A percentile compares a stretch with the other conserved stretches of the same genome.
These are phyloP conservation scores for Aspergillus spinulosporus DNA, from an alignment of 2,329 filamentous ascomycete species.

Conservation along the genomic window DNA sequence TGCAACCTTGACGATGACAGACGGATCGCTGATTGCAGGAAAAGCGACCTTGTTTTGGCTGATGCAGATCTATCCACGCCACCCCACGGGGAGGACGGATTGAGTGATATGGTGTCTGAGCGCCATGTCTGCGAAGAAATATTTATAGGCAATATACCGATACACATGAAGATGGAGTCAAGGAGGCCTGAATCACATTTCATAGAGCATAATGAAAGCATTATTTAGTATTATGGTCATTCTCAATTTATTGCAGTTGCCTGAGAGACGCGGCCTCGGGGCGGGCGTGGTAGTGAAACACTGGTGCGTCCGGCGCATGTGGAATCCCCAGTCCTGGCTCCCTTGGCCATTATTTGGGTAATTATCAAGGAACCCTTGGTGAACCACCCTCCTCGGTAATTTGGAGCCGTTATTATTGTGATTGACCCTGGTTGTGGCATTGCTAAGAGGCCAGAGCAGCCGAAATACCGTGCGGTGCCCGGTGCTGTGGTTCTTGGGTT, in stretches of 20 bases:
- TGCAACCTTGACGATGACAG: not conserved
- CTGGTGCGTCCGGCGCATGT: constrained; percentile 24
- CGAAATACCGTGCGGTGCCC: constrained; percentile 7
- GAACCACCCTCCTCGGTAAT: not conserved
- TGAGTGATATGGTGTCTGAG: not conserved
- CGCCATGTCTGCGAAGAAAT: not conserved
- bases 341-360: constrained; percentile 7
- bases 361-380: constrained; percentile 1
- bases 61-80: not conserved
- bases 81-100: not conserved
- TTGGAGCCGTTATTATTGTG: constrained; percentile 5
- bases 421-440: constrained; percentile 3
- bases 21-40: not conserved
- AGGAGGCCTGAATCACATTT: not conserved
- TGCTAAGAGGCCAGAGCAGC: not conserved
- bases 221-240: not conserved
- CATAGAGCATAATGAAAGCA: constrained; percentile 7
- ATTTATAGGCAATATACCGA: constrained; percentile 11
- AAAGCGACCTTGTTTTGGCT: not conserved
- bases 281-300: constrained; percentile 24
- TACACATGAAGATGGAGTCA: not conserved
- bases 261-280: constrained; percentile 20
- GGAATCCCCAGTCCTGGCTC: constrained; percentile 17
- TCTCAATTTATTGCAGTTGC: constrained; percentile 15
- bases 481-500: not conserved